phyloP scores from a whole-genome alignment of 176 grass and related monocot genomes.

The Juncus inflexus region DNA sequence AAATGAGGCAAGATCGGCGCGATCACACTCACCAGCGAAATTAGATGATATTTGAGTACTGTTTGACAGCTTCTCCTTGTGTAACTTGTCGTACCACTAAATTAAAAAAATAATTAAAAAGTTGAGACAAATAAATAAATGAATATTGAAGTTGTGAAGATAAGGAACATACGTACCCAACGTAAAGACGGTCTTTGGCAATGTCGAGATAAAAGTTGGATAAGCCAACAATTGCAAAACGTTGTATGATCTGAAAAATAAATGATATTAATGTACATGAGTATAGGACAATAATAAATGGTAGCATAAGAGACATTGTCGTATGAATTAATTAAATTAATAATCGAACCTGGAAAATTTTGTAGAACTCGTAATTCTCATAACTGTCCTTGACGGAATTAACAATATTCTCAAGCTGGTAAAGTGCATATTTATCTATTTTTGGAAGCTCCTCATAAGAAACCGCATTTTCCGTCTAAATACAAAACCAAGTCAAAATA shows the following conservation, averaged over 20 bases:
- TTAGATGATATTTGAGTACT: conserved; percentile 68
- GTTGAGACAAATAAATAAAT: neutral
- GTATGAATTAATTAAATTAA: neutral
- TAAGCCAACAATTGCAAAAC: conserved; percentile 92
- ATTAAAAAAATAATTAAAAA: neutral
- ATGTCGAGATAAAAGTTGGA: conserved; percentile 95
- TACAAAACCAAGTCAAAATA: conserved; percentile 9
- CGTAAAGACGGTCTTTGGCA: conserved; percentile 96
- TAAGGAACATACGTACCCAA: conserved; percentile 58
- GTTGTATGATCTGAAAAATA: conserved; percentile 76
- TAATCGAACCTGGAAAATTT: conserved; percentile 83
- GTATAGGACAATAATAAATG: neutral
- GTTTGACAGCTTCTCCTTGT: conserved; percentile 95
- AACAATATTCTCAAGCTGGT: conserved; percentile 85
- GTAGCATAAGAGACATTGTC: no score
- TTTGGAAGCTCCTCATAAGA: conserved; percentile 67
- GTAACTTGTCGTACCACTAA: conserved; percentile 66
- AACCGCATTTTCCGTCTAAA: conserved; percentile 53
- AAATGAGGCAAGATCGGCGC: conserved; percentile 93
- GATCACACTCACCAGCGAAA: conserved; percentile 82
- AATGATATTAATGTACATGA: conserved; percentile 12
- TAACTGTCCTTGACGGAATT: conserved; percentile 77
- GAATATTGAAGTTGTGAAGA: neutral
- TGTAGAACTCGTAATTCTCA: conserved; percentile 86
- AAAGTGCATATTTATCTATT: conserved; percentile 91